Percentiles rank a stretch among this genome's conserved stretches.
These are phyloP conservation scores for Henningerozyma blattae DNA, from an alignment of 805 yeast genomes.

Conservation along the genomic window DNA sequence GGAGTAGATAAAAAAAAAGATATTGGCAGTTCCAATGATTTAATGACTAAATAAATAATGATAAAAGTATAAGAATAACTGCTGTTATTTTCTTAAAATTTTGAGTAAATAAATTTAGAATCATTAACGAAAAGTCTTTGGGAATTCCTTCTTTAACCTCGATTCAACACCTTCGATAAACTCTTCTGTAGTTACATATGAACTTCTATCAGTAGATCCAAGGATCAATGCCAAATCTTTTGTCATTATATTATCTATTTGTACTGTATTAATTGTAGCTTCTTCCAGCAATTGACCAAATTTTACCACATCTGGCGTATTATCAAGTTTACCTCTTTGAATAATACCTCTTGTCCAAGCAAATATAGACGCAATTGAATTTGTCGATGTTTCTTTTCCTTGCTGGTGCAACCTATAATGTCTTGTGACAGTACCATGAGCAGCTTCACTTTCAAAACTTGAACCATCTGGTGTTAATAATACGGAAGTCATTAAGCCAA, in stretches of 20 bases:
- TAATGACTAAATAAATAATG: no score
- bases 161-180: constrained; percentile 72
- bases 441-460: constrained; percentile 93
- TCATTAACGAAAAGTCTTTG: background rate
- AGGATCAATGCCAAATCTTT: constrained; percentile 87
- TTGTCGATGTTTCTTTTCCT: constrained; percentile 95
- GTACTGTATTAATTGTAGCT: constrained; percentile 81
- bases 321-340: constrained; percentile 85
- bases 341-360: constrained; percentile 94
- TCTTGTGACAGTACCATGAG: constrained; percentile 98
- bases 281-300: constrained; percentile 72
- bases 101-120: no score
- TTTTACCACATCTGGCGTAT: constrained; percentile 70
- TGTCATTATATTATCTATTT: constrained; percentile 80
- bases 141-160: constrained; percentile 34
- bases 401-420: constrained; percentile 93
- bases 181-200: constrained; percentile 86
- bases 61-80: no score
- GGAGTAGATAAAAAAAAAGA: no score
- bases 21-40: no score
- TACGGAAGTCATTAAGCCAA: constrained; percentile 97
- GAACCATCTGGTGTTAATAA: constrained; percentile 93
- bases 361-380: constrained; percentile 92
- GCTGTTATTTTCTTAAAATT: no score
- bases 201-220: constrained; percentile 72